Percentiles rank a stretch among this genome's conserved stretches.
Conservation (phyloP, 805 yeast genomes). For the Wickerhamiella galacta region DNA sequence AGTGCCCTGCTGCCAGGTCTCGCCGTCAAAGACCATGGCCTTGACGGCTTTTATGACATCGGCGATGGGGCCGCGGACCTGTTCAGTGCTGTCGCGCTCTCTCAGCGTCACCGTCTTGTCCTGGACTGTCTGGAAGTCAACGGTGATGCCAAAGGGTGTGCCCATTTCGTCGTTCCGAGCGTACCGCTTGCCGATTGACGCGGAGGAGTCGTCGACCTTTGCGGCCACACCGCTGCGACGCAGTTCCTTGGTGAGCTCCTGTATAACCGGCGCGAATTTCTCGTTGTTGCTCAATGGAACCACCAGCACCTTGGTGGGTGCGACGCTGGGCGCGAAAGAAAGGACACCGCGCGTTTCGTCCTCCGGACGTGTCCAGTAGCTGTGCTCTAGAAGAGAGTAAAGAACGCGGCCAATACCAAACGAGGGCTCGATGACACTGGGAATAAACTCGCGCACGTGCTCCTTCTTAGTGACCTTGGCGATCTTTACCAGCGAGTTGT, state of each 20-base stretch:
- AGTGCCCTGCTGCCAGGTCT: conserved; percentile 78
- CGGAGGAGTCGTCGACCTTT: conserved; percentile 93
- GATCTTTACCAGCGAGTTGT: conserved; percentile 52
- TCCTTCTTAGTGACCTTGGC: conserved; percentile 66
- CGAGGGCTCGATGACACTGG: conserved; percentile 97
- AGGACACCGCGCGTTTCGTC: conserved; percentile 76
- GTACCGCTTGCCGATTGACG: conserved; percentile 94
- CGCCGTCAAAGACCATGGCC: conserved; percentile 56
- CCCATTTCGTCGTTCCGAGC: conserved; percentile 98
- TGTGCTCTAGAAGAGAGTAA: conserved; percentile 84
- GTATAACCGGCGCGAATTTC: conserved; percentile 58
- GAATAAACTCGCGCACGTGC: conserved; percentile 88
- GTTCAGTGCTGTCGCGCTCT: conserved; percentile 93
- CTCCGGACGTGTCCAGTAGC: conserved; percentile 88
- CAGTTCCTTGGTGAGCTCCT: conserved; percentile 50
- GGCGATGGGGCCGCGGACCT: conserved; percentile 79
- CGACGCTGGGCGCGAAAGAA: conserved; percentile 86
- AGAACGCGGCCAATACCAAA: conserved; percentile 97
- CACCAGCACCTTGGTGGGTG: conserved; percentile 91
- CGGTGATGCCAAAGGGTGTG: conserved; percentile 95
- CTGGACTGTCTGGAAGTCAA: conserved; percentile 81
- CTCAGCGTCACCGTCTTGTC: conserved; percentile 85
- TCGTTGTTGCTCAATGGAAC: conserved; percentile 85
- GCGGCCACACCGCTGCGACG: conserved; percentile 76
- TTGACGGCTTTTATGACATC: conserved; percentile 56